Evolutionary conservation across 2,329 filamentous ascomycete genomes (phyloP), one percentile per base, ranked within the genome.

Genomic region (Aspergillus sp.): DNA sequence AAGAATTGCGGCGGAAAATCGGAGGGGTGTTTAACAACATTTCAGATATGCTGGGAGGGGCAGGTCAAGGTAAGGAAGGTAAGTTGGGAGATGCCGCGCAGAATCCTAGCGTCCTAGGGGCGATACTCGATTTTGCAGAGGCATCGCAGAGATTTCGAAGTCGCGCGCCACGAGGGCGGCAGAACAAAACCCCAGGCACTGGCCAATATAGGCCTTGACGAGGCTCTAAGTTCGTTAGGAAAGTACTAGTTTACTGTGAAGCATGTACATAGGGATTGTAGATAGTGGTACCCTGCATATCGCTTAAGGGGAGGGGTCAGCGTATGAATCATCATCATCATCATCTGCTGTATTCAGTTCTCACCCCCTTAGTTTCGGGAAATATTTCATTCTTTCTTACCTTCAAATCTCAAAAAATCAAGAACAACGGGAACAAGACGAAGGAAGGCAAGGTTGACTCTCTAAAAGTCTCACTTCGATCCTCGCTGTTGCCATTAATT

Each of bases 161-260:
- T 52, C 63, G 63, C 56, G 63, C 56, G 55, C 58, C 55, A 60
- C 32, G 49, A 52, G 56, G 53, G 63, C 56, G 36, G 61, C 59
- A 49, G 46, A 63, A 65, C 57, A 63, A 29, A 60, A 55, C 32
- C 50, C 42, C 24, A 59, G 58, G 61, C 63, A 63, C 57, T 22
- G 62, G 64, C 62, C 56, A 64, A 52, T 55, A 62, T 26, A 64
- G 62, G 63, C 63, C 54, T 36, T 61, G 64, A 63, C 60, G 61
- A 64, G 65, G 63, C 65, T 62, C 63, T 42, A 68, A 67, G 62
- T 64, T 67, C 58, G 56, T 62, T 60, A 56, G 55, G 54, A 68
- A 62, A 52, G 62, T 62, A 63, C 60, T 63, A 60, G 64, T 57
- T 60, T 56, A 67, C 32, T 57, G 60, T 64, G 64, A 51, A 59